Evolutionary conservation across 768 basidiomycete species (phyloP).

Genomic region (Rhodotorula babjevae): DNA sequence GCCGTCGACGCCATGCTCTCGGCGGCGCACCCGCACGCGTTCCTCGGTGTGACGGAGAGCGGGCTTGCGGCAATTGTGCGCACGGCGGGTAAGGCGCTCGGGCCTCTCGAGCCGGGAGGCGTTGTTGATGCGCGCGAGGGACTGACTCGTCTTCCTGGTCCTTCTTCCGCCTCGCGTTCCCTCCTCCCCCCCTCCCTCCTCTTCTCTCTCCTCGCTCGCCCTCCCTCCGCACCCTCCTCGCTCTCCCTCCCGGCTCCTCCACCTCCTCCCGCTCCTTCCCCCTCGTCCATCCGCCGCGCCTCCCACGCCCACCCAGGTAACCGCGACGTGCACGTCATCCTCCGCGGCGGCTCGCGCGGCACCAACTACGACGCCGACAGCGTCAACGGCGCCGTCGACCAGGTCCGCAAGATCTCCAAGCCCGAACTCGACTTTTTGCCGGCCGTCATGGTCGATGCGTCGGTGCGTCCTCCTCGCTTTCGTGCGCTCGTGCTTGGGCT

Average conservation of each 20-base stretch:
- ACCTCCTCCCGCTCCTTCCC: background rate
- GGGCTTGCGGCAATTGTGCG: conserved; percentile 81
- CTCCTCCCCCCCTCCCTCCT: no score
- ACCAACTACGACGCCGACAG: conserved; percentile 78
- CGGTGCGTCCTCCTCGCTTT: conserved; percentile 36
- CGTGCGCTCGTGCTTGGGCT: conserved; percentile 39
- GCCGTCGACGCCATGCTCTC: conserved; percentile 97
- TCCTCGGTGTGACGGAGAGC: conserved; percentile 66
- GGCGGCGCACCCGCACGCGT: conserved; percentile 84
- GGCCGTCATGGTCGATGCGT: conserved; percentile 83
- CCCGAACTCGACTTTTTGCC: conserved; percentile 50
- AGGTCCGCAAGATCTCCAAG: conserved; percentile 60
- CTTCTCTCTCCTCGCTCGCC: background rate
- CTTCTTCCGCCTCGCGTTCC: no score
- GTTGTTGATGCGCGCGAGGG: no score
- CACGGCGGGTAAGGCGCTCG: conserved; percentile 19
- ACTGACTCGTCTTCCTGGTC: no score
- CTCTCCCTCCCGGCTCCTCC: no score
- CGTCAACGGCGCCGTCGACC: conserved; percentile 60
- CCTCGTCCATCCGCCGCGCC: no score
- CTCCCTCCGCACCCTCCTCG: no score
- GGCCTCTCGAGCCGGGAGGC: no score
- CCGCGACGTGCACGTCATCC: conserved; percentile 87
- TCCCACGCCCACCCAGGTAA: conserved; percentile 53
- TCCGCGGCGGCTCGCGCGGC: conserved; percentile 84